Base-by-base conservation (phyloP, 768 basidiomycete genomes). In the Tulasnella sp. region DNA sequence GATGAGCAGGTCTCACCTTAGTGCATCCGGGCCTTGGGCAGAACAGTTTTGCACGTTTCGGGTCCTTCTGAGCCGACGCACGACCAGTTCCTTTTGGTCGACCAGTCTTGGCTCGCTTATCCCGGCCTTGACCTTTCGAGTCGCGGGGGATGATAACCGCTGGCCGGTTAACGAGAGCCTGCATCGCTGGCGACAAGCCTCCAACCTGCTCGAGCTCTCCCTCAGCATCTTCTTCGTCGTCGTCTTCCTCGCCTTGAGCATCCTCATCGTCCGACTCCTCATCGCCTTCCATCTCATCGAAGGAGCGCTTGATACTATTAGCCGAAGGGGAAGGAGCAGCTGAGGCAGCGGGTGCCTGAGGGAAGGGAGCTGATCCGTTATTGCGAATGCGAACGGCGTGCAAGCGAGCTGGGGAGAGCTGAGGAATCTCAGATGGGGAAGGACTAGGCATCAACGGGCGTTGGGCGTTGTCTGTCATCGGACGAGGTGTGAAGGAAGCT, bases 21-120 rank as follows among this genome's bases (percentile, higher is more conserved):
- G 86, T 85, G 79, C 89, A 90, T 5, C 88, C 88, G 1, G 84
- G 81, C 29, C 52, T 68, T 64, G 75, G 75, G 52, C 75, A 76
- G 67, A 71, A 70, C 42, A 76, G 38, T 11, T 54, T 68, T 15
- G 75, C 67, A 19, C 75, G 75, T 42, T 76, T 76, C 0, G 75
- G 67, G 19, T 76, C 75, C 75, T 71, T 76, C 29, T 67, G 64
- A 12, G 73, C 73, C 37, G 73, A 74, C 34, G 73, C 73, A 31
- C 73, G 45, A 49, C 49, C 49, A 37, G 45, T 74, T 19, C 49
- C 45, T 37, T 68, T 68, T n/a, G 67, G 75, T 22, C 75, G 36
- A 29, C 75, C 75, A 45, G 40, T 76, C 75, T 76, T 76, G 15
- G 52, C 45, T 52, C 54, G 58, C 75, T 76, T 76, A 22, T 76